Conservation (phyloP, 2,329 filamentous ascomycete genomes). For the Shiraia sp. region DNA sequence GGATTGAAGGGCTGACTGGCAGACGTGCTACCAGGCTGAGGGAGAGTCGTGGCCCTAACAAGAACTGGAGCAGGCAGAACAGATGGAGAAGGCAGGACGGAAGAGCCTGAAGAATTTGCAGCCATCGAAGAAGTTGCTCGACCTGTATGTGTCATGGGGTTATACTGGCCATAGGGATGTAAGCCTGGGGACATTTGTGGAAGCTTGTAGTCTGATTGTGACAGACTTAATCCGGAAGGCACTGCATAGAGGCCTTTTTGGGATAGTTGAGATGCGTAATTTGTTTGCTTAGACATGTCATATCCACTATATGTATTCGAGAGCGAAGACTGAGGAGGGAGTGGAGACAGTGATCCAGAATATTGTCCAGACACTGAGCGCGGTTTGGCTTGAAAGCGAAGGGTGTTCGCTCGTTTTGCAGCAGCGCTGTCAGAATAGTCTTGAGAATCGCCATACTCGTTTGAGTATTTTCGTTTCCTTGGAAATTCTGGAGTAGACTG, state of each 20-base stretch:
- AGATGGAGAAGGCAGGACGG: conserved; percentile 52
- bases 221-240: conserved; percentile 31
- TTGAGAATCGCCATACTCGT: conserved; percentile 30
- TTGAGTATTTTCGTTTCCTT: conserved; percentile 40
- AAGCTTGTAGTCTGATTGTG: conserved; percentile 36
- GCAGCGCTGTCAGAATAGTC: conserved; percentile 28
- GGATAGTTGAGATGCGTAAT: conserved; percentile 36
- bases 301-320: conserved; percentile 45
- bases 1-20: conserved; percentile 65
- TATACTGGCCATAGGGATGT: conserved; percentile 48
- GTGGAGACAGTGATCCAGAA: conserved; percentile 41
- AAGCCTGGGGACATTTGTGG: conserved; percentile 41
- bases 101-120: conserved; percentile 39
- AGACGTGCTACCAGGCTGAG: conserved; percentile 54
- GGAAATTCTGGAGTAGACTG: conserved; percentile 33
- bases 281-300: conserved; percentile 39
- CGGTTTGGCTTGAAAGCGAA: conserved; percentile 41
- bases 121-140: conserved; percentile 49
- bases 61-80: conserved; percentile 59
- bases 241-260: conserved; percentile 43
- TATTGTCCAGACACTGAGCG: conserved; percentile 38
- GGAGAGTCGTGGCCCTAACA: conserved; percentile 69
- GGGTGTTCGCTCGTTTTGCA: conserved; percentile 45
- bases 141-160: conserved; percentile 49
- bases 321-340: conserved; percentile 42